Base-by-base conservation (phyloP, 495 filamentous ascomycete species). In the Xylaria cubensis region DNA sequence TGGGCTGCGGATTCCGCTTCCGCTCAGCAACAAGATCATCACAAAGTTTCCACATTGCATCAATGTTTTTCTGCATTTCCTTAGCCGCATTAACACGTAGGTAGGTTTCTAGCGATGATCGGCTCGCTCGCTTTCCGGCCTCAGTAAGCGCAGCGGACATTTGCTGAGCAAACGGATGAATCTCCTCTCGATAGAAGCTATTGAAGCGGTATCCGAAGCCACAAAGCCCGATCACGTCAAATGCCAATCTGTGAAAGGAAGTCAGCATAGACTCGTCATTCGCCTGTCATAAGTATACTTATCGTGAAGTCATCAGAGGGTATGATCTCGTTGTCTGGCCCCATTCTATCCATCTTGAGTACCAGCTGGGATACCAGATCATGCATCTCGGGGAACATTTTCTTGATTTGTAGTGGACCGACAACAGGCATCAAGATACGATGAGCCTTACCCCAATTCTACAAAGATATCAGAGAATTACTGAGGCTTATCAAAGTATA, bases 181-280 rank as follows among this genome's bases (percentile, higher is more conserved):
- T 75, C 0, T 86, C 81, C 8, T 89, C 86, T n/a, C 81, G 80
- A 70, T 91, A 91, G 77, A 89, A 91, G 3, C 83, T 86, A 71
- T 92, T 91, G 82, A 92, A 92, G 9, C 90, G 85, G 34, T 81
- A 87, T 44, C 85, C 87, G 87, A 91, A 90, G 0, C 89, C 80
- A 70, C 88, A 92, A 29, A 92, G 80, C 0, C 88, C 88, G 64
- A 92, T 88, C 0, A 86, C 87, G 72, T 92, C 90, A 8, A 91
- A 80, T 0, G 88, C 89, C 65, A 91, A 73, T 9, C 65, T 88
- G 84, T 7, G 84, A 77, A 6, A 76, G 74, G 2, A 78, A 78
- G 24, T 69, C n/a, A 69, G 53, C 21, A 34, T 8, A 3, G 10
- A 50, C n/a, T 24, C 61, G 79, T 81, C 69, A 19, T 15, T 46